Base-by-base conservation (phyloP, 805 yeast genomes). In the Priceomyces carsonii region DNA sequence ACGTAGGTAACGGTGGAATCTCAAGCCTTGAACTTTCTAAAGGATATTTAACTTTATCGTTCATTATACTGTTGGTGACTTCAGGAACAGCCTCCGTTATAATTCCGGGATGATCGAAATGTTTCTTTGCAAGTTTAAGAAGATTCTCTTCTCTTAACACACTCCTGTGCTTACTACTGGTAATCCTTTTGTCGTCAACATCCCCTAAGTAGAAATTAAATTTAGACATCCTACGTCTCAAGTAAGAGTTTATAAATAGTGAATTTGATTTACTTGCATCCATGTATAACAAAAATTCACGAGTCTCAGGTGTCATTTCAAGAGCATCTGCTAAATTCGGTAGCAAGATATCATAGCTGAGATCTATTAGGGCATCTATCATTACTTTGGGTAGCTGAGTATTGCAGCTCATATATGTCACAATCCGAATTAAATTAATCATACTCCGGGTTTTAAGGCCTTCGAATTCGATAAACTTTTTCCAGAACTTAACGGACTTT, bases 401-500 rank as follows among this genome's bases (percentile, higher is more conserved):
- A 13, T 66, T 50, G 3, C 48, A 53, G 20, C 74, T 73, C 21
- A 82, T 48, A 25, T 71, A 64, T 12, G 62, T 53, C 8, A 79
- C 59, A 10, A 81, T 61, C 27, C 59, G 65, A 14, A 66, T 57
- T 17, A 81, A 43, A 40, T 76, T 74, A 17, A 52, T 51, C 19
- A 66, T 58, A 40, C 79, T 78, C 13, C 64, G 57, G 31, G 63
- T 63, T 1, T 46, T 35, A 15, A 66, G 10, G 6, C 59, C 68
- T 42, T 81, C 83, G 47, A 73, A 78, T 30, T 75, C 73, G 41
- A 82, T 69, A 40, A 61, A 79, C 25, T 71, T 68, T 8, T 57
- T 50, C 89, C 89, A 83, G 46, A 80, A 84, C 14, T 66, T 47
- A 4, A 57, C 55, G 1, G 79, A 72, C 5, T 59, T 48, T 28